Evolutionary conservation across 805 yeast species (phyloP), one percentile per base, ranked within the genome.

Genomic region (Candida succiphila): DNA sequence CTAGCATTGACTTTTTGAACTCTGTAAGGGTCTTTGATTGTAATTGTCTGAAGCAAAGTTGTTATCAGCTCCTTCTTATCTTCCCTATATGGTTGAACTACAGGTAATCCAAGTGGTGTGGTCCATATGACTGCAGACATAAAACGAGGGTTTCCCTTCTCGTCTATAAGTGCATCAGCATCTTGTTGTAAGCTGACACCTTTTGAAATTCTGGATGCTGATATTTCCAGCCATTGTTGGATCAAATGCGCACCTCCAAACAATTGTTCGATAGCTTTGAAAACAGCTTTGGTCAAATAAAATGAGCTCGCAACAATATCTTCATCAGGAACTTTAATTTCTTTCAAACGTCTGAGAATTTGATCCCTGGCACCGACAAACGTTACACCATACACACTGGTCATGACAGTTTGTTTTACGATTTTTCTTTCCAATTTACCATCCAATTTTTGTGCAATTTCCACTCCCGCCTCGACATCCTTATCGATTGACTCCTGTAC

Each of bases 351-450:
- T 48, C 78, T 82, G 37, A 75, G 72, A 48, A 89, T 86, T 59
- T 89, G 98, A 4, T 78, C 79, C 14, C 85, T 74, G 0, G 97
- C 98, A 14, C 98, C 98, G 40, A 85, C 72, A 51, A 72, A 86
- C 0, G 98, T 89, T 10, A 89, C 98, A 48, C 98, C 98, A 52
- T 89, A 89, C 25, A 89, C 98, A 49, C 87, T 88, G 0, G 98
- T 89, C 98, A 89, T 89, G 18, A 89, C 97, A 0, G 98, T 86
- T 54, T 89, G 98, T 52, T 89, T 89, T 25, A 92, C 95, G 30
- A 92, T 79, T 52, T 89, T 89, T 46, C 98, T 72, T 15, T 78
- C 70, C 37, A 89, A 72, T 38, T 75, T 69, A 33, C 78, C 82
- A 36, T 69, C 63, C 27, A 82, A 58, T 23, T 61, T 53, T n/a